These are phyloP conservation scores for Hymenoscyphus albidus DNA, from an alignment of 2,329 filamentous ascomycete genomes.

Conservation along the genomic window DNA sequence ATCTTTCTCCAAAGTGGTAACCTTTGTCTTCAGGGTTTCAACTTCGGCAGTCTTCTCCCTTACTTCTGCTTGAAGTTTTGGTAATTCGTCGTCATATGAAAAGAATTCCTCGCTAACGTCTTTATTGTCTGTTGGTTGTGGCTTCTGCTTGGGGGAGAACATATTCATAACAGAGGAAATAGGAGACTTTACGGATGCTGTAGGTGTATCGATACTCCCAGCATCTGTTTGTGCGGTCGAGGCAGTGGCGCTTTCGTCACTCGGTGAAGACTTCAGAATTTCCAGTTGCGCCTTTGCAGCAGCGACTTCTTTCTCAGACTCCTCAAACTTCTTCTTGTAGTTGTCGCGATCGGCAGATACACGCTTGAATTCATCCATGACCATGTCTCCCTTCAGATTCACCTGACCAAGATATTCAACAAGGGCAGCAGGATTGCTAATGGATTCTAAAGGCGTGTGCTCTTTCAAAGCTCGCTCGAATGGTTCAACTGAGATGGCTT, in stretches of 20 bases:
- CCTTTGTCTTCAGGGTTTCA: constrained; percentile 63
- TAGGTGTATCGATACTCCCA: constrained; percentile 30
- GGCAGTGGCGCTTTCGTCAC: constrained; percentile 30
- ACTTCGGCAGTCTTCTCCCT: constrained; percentile 68
- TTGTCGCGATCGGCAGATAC: constrained; percentile 78
- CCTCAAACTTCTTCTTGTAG: constrained; percentile 71
- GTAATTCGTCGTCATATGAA: constrained; percentile 85
- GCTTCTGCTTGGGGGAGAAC: constrained; percentile 47
- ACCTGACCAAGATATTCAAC: constrained; percentile 88
- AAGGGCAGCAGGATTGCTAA: constrained; percentile 77
- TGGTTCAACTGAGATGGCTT: constrained; percentile 81
- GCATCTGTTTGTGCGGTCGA: constrained; percentile 26
- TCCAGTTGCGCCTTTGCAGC: constrained; percentile 62
- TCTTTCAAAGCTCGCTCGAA: constrained; percentile 91
- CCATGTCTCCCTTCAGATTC: constrained; percentile 83
- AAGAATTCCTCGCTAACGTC: constrained; percentile 70
- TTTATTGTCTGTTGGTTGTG: constrained; percentile 36
- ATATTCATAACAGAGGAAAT: constrained; percentile 46
- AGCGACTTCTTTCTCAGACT: constrained; percentile 59
- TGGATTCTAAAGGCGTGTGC: constrained; percentile 85
- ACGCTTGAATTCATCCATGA: constrained; percentile 87
- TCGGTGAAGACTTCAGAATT: constrained; percentile 45
- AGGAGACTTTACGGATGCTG: constrained; percentile 43
- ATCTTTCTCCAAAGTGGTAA: constrained; percentile 65
- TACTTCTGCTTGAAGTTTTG: constrained; percentile 72